Conservation (phyloP, 176 grass and related monocot genomes). For the Zea luxurians region DNA sequence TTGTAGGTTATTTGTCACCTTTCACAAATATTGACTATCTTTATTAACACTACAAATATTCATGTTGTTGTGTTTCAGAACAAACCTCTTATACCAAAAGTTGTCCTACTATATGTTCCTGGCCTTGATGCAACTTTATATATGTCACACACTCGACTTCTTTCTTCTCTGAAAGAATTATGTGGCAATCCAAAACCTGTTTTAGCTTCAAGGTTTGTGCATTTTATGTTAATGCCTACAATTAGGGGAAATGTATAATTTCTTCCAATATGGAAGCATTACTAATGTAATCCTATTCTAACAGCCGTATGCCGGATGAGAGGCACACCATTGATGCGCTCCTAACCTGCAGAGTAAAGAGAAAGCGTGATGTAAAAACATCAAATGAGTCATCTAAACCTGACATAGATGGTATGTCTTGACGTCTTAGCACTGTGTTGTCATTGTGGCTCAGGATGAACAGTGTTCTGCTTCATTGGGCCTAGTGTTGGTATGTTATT, state of each 20-base stretch:
- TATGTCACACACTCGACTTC: conserved; percentile 57
- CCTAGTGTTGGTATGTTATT: conserved; percentile 21
- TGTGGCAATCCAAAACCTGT: conserved; percentile 91
- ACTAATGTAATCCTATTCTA: conserved; percentile 35
- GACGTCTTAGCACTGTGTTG: neutral
- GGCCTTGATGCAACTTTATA: conserved; percentile 91
- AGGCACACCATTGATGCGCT: conserved; percentile 89
- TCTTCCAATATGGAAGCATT: neutral
- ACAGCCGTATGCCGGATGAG: conserved; percentile 82
- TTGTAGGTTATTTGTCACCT: conserved; percentile 11
- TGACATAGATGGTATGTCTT: conserved; percentile 48
- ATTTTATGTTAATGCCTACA: neutral
- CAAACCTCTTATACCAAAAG: conserved; percentile 92
- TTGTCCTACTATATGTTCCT: conserved; percentile 82
- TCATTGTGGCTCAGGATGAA: conserved; percentile 20
- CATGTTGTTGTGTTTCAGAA: conserved; percentile 54
- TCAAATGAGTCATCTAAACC: conserved; percentile 39
- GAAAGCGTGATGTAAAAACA: conserved; percentile 56
- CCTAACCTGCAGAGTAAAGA: conserved; percentile 85
- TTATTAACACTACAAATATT: conserved; percentile 23
- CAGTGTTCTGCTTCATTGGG: neutral
- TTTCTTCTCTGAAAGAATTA: conserved; percentile 72
- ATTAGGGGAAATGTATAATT: conserved; percentile 1
- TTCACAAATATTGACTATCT: conserved; percentile 3
- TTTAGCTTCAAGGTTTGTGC: conserved; percentile 83